These are phyloP conservation scores for Xylaria sp. DNA, from an alignment of 2,329 filamentous ascomycete species.

Conservation along the genomic window DNA sequence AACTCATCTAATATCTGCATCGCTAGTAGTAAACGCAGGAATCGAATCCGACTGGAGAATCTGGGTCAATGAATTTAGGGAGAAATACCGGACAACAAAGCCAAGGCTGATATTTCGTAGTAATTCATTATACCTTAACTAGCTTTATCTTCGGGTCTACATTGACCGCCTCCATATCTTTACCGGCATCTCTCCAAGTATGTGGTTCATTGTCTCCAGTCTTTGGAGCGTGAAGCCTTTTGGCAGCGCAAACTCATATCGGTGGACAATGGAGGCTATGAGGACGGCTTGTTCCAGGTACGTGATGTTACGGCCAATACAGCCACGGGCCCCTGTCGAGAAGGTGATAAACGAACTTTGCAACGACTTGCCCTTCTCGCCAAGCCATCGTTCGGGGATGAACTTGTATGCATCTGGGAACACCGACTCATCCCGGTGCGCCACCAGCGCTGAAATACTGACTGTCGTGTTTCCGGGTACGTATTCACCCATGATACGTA, in stretches of 20 bases:
- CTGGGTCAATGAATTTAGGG: no score
- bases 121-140: not conserved
- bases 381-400: constrained; percentile 9
- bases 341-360: constrained; percentile 20
- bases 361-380: constrained; percentile 19
- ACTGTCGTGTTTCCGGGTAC: constrained; percentile 20
- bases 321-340: constrained; percentile 12
- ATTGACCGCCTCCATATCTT: constrained; percentile 21
- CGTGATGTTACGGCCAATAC: constrained; percentile 22
- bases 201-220: constrained; percentile 21
- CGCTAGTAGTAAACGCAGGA: no score
- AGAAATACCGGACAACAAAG: no score
- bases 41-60: no score
- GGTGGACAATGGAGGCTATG: constrained; percentile 16
- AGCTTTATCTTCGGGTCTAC: not conserved
- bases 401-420: constrained; percentile 2
- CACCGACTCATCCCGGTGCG: constrained; percentile 17
- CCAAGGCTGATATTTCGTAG: no score
- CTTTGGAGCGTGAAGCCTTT: constrained; percentile 16
- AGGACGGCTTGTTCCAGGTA: constrained; percentile 20
- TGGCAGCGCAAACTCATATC: constrained; percentile 16
- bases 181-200: constrained; percentile 22
- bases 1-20: no score
- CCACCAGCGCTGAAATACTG: constrained; percentile 22
- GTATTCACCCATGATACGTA: constrained; percentile 19